Percentiles rank a stretch among this genome's conserved stretches.
Conservation (phyloP, 768 basidiomycete genomes). For the Pleurotus platypus region DNA sequence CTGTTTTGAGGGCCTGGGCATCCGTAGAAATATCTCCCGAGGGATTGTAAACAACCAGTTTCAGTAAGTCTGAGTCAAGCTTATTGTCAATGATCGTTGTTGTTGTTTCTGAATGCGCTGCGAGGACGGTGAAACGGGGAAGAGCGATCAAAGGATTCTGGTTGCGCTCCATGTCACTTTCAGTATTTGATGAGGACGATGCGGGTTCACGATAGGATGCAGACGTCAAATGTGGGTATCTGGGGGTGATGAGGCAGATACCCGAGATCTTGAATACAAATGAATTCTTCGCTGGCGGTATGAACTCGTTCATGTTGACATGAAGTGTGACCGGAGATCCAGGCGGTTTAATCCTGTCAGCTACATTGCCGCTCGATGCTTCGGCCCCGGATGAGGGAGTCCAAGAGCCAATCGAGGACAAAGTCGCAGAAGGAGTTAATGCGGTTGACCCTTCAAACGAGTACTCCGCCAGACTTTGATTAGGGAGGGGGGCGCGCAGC, state of each 20-base stretch:
- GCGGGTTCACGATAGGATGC: constrained; percentile 9
- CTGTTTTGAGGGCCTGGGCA: constrained; percentile 60
- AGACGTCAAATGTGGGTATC: constrained; percentile 9
- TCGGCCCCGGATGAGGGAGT: constrained; percentile 32
- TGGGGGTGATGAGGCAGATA: constrained; percentile 56
- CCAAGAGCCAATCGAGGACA: constrained; percentile 49
- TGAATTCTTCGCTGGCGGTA: constrained; percentile 57
- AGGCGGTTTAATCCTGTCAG: constrained; percentile 35
- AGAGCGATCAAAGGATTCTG: constrained; percentile 48
- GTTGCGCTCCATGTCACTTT: constrained; percentile 19
- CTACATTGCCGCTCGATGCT: constrained; percentile 9
- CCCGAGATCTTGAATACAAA: constrained; percentile 69
- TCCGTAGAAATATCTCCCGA: constrained; percentile 51
- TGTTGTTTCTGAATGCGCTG: constrained; percentile 60
- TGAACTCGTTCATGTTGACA: constrained; percentile 76
- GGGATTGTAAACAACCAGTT: constrained; percentile 61
- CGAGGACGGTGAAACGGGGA: constrained; percentile 67
- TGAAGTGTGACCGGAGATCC: constrained; percentile 67
- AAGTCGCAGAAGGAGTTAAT: constrained; percentile 29
- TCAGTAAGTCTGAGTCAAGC: constrained; percentile 34
- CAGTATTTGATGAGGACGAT: constrained; percentile 16
- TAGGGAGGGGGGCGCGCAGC: constrained; percentile 71
- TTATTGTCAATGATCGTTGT: constrained; percentile 61
- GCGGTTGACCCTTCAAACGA: constrained; percentile 64
- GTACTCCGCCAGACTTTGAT: constrained; percentile 61